Evolutionary conservation across 176 grass and related monocot species (phyloP), one percentile per base, ranked within the genome.

Genomic region (Chloris gayana): DNA sequence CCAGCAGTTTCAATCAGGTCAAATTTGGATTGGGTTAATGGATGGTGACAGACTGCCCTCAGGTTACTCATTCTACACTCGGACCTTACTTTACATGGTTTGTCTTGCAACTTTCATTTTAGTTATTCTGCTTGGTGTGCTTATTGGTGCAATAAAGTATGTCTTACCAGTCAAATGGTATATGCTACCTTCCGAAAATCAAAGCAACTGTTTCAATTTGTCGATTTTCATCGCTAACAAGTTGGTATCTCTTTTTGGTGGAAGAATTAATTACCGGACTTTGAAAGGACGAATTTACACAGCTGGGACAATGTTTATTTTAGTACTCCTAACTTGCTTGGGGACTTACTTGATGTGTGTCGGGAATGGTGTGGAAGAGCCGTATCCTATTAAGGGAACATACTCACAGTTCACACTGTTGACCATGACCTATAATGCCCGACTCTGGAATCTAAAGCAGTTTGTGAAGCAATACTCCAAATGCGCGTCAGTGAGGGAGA

Each of bases 351-450:
- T 89, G 32, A 67, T 91, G 25, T 95, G 81, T 79, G 90, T 84
- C 34, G 95, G 95, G 35, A 91, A 82, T 61, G 88, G 84, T 68
- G 80, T 86, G 59, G 90, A 90, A 54, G 95, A 91, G 26, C 82
- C 92, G 37, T 98, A 98, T 71, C 65, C 77, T 35, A 22, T 91
- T 41, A 95, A 87, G 37, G 90, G 92, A 1, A 80, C 83, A 4
- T 91, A 91, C 54, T 98, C 95, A 64, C 88, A 93, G 58, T 98
- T 98, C 86, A 98, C 95, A 6, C 64, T 98, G 77, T 75, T 98
- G 70, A 95, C 95, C 35, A 98, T 95, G 92, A 98, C 90, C 60
- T 94, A 95, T 60, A 92, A 98, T 63, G 85, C 92, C 18, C 87
- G 95, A 3, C 82, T 95, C 69, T 94, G 90, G 92, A 98, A 93